Evolutionary conservation across 805 yeast species (phyloP), one percentile per base, ranked within the genome.

Genomic region (Zygosaccharomyces gambellarensis): DNA sequence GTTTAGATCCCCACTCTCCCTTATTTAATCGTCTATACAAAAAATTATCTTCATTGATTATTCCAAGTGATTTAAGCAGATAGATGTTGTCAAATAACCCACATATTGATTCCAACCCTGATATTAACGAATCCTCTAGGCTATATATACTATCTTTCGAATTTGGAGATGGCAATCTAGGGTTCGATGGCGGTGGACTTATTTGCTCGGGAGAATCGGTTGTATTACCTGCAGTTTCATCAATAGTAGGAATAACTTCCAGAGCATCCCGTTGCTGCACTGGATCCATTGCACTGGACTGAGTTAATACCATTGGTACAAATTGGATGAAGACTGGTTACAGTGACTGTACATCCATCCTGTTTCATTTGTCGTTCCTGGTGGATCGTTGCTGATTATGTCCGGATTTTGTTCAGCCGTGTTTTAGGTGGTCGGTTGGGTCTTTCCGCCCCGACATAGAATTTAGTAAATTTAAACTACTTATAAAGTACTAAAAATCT

Each of bases 81-180:
- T 59, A 63, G 6, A 65, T 27, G 39, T 61, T 57, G 47, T 65
- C 69, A 31, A 64, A 64, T 11, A 64, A 14, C 14, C 52, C 49
- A 22, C 63, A 58, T 5, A 63, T 31, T 2, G 61, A 48, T 43
- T 62, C 65, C 22, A 65, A 41, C 12, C 57, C 54, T 28, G 48
- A 40, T 5, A 62, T 47, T 2, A 61, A 4, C 1, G 27, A 30
- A 43, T 59, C 62, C 47, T 64, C 68, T 3, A 56, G 47, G 8
- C 52, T 47, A 10, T 14, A 30, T 29, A 6, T 34, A 10, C 29
- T 10, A 21, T 21, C 38, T 2, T 42, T 34, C 5, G 21, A 19
- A 11, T 3, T 12, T 30, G 38, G 12, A 9, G 45, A 21, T 7
- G 38, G 19, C 12, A 31, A n/a, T 9, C 7, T 14, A 8, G 44